Evolutionary conservation across 345 rosid genomes (phyloP).

Genomic region (Lepidium aucheri): DNA sequence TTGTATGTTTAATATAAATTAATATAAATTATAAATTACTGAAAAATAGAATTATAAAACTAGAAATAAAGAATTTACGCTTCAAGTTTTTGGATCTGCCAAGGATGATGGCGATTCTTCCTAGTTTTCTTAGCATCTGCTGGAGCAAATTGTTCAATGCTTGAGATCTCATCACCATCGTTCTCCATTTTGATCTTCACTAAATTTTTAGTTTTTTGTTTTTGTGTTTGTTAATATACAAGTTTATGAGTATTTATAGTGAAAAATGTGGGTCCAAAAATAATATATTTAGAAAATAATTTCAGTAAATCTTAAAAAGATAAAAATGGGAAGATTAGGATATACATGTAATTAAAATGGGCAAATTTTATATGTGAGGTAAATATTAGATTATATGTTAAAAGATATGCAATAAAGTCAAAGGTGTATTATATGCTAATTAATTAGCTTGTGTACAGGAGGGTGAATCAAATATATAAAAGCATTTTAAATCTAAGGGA

Average conservation of each 20-base stretch:
- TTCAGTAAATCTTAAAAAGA: background rate
- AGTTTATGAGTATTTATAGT: slow-evolving; percentile 2
- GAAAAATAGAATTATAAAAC: no score
- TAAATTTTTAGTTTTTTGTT: background rate
- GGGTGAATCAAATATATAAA: background rate
- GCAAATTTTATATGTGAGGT: background rate
- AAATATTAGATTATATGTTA: background rate
- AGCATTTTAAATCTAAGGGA: background rate
- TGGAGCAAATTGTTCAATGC: slow-evolving; percentile 31
- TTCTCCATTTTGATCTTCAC: slow-evolving; percentile 7
- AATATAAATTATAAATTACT: no score
- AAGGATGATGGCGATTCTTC: slow-evolving; percentile 41
- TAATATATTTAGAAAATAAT: background rate
- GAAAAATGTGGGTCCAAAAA: background rate
- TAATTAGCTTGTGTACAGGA: background rate
- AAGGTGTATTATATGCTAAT: background rate
- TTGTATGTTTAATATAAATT: no score
- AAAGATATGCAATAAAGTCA: background rate
- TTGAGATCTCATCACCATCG: slow-evolving; percentile 22
- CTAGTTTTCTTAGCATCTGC: slow-evolving; percentile 18
- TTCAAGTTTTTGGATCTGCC: slow-evolving; percentile 50
- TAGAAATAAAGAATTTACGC: slow-evolving; percentile 18
- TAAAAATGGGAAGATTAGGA: background rate
- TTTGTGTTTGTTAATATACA: background rate
- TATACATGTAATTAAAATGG: background rate